Evolutionary conservation across 345 rosid genomes (phyloP).

Genomic region (Moricandia moricandioides): DNA sequence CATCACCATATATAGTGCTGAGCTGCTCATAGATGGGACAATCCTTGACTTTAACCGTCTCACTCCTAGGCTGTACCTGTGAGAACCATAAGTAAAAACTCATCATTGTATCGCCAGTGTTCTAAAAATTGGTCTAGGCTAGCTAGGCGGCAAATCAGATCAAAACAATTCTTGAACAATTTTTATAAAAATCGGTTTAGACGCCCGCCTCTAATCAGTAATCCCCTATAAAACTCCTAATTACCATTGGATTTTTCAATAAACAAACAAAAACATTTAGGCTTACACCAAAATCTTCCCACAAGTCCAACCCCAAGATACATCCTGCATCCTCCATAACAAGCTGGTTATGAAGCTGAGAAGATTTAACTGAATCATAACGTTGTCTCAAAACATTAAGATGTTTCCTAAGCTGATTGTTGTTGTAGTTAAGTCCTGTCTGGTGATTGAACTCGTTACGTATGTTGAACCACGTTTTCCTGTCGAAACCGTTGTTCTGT

Average conservation of each 20-base stretch:
- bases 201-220: too few species aligned
- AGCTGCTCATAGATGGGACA: conserved; percentile 80
- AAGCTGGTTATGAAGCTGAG: conserved; percentile 54
- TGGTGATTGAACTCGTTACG: conserved; percentile 62
- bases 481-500: conserved; percentile 64
- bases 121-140: too few species aligned
- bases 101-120: too few species aligned
- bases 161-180: too few species aligned
- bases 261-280: not conserved
- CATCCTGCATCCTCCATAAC: conserved; percentile 55
- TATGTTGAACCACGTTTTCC: conserved; percentile 69
- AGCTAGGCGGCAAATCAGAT: too few species aligned
- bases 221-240: not conserved
- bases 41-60: conserved; percentile 54
- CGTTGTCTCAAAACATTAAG: conserved; percentile 73
- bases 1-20: conserved; percentile 60
- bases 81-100: conserved; percentile 8
- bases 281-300: conserved; percentile 77
- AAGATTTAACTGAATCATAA: conserved; percentile 52
- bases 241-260: not conserved
- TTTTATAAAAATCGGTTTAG: not conserved
- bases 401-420: conserved; percentile 79
- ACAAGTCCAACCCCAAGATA: conserved; percentile 60
- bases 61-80: conserved; percentile 59
- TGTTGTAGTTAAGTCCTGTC: conserved; percentile 67